Conservation (phyloP, 2,329 filamentous ascomycete genomes). For the Curvularia sp. region DNA sequence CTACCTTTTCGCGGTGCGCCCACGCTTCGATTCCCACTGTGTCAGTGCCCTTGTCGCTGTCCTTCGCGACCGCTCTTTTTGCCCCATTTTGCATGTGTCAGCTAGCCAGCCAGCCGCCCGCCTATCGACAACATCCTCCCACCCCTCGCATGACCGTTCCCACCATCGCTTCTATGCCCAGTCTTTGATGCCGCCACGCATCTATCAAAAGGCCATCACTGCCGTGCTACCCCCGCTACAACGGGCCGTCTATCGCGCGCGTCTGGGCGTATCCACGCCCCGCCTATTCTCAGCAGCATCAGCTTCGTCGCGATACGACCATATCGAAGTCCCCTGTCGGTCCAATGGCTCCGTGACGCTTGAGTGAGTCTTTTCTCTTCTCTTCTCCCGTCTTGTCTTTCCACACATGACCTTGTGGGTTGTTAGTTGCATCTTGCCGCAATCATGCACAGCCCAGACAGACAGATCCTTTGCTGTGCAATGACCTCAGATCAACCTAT, state of each 20-base stretch:
- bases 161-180: conserved; percentile 13
- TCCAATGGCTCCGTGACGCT: conserved; percentile 55
- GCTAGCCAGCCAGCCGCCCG: neutral
- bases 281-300: conserved; percentile 35
- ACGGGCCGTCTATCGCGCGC: neutral
- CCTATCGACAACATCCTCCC: neutral
- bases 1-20: conserved; percentile 5
- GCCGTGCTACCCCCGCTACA: conserved; percentile 14
- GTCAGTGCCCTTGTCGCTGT: neutral
- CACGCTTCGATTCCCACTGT: neutral
- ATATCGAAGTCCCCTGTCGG: conserved; percentile 49
- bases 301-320: conserved; percentile 35
- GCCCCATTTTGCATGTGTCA: neutral
- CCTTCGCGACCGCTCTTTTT: neutral
- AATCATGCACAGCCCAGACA: conserved; percentile 1
- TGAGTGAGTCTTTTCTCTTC: conserved; percentile 53
- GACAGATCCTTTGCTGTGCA: conserved; percentile 5
- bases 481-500: conserved; percentile 14
- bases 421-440: neutral
- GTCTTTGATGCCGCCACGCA: conserved; percentile 29
- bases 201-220: conserved; percentile 16
- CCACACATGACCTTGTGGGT: conserved; percentile 9
- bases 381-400: conserved; percentile 6
- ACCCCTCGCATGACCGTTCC: conserved; percentile 4
- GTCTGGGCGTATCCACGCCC: neutral